These are phyloP conservation scores for Balamuthia mandrillaris DNA, from an alignment of 208 protist genomes.

Conservation along the genomic window DNA sequence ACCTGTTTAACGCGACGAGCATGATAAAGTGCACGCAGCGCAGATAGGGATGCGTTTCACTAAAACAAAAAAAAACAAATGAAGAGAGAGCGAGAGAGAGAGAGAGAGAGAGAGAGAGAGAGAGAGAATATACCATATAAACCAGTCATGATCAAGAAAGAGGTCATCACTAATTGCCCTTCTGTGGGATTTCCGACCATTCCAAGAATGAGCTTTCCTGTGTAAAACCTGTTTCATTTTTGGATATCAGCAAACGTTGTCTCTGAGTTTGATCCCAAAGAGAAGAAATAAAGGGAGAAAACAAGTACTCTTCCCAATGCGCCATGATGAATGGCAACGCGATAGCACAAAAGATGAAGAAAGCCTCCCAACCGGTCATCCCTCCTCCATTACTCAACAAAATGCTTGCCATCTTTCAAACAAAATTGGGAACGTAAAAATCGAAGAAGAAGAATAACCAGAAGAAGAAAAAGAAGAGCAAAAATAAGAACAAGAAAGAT, in stretches of 20 bases:
- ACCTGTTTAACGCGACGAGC: too few species aligned
- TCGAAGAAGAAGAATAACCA: neutral
- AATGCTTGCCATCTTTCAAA: neutral
- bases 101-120: too few species aligned
- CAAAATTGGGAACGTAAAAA: neutral
- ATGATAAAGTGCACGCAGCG: too few species aligned
- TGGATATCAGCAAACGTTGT: too few species aligned
- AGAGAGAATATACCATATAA: neutral
- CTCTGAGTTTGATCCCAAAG: neutral
- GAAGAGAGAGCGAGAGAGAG: too few species aligned
- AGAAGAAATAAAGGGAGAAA: neutral
- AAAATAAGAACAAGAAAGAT: neutral
- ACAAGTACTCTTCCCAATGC: constrained; percentile 11
- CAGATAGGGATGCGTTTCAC: too few species aligned
- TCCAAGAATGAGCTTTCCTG: constrained; percentile 23
- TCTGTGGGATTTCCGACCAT: constrained; percentile 28
- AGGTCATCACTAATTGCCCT: constrained; percentile 18
- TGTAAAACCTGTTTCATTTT: constrained; percentile 21
- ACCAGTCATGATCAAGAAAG: neutral
- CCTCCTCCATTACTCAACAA: too few species aligned
- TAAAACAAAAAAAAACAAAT: too few species aligned
- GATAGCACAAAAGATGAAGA: constrained; percentile 35
- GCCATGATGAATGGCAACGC: constrained; percentile 24
- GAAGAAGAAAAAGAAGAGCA: neutral
- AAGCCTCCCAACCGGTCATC: neutral